Evolutionary conservation across 179 eudicot species (phyloP).

Genomic region (Gypsophila paniculata): DNA sequence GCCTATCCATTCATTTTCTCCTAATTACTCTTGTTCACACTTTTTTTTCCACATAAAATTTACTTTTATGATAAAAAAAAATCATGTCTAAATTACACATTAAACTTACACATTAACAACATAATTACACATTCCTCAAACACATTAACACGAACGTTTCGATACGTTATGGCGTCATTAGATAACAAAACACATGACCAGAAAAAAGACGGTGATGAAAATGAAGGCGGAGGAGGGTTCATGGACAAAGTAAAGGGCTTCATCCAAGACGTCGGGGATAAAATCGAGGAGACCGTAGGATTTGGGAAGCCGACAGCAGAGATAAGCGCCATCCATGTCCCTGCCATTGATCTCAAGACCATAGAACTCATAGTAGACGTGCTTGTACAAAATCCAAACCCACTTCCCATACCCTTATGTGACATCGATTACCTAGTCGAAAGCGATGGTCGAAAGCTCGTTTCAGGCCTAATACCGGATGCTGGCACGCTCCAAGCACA

Average conservation of each 20-base stretch:
- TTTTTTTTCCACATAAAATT: neutral
- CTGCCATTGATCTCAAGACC: constrained; percentile 28
- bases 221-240: constrained; percentile 28
- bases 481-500: constrained; percentile 36
- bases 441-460: constrained; percentile 34
- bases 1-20: constrained; percentile 21
- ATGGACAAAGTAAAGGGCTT: constrained; percentile 34
- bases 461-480: constrained; percentile 33
- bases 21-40: constrained; percentile 26
- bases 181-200: constrained; percentile 13
- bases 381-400: constrained; percentile 32
- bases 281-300: constrained; percentile 32
- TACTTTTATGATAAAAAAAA: neutral
- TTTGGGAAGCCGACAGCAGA: constrained; percentile 38
- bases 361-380: constrained; percentile 32
- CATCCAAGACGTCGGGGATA: constrained; percentile 34
- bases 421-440: constrained; percentile 35
- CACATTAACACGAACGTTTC: neutral
- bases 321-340: constrained; percentile 27
- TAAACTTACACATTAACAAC: neutral
- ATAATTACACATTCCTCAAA: neutral
- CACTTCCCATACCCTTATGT: constrained; percentile 35
- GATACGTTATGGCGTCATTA: constrained; percentile 20
- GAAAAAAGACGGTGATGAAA: constrained; percentile 20
- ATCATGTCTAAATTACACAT: neutral